Conservation (phyloP, 352 stramenopile genomes). For the Hyaloperonospora arabidopsidis region DNA sequence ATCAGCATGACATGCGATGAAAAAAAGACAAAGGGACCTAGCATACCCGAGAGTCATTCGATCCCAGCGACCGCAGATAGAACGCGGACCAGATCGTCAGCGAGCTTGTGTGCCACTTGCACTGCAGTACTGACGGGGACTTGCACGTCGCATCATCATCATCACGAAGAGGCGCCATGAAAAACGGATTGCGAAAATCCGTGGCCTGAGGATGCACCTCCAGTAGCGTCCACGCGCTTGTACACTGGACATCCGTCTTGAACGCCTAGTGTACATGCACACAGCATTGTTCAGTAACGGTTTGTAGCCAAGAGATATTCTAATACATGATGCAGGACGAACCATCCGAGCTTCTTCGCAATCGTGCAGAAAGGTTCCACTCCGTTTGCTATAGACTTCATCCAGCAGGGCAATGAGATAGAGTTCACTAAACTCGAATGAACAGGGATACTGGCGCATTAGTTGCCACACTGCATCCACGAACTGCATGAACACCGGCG, state of each 20-base stretch:
- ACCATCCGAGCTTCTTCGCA: constrained; percentile 86
- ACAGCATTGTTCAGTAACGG: neutral
- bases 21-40: constrained; percentile 34
- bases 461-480: constrained; percentile 98
- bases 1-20: constrained; percentile 2
- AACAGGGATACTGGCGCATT: constrained; percentile 92
- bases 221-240: constrained; percentile 62
- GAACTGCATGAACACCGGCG: constrained; percentile 98
- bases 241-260: constrained; percentile 49
- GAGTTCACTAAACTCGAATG: constrained; percentile 96
- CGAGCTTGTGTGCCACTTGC: constrained; percentile 82
- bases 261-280: constrained; percentile 33
- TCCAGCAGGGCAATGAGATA: constrained; percentile 91
- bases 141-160: constrained; percentile 35
- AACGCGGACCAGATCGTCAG: constrained; percentile 76
- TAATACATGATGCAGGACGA: constrained; percentile 8
- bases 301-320: neutral
- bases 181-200: constrained; percentile 77
- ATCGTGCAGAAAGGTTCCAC: constrained; percentile 96
- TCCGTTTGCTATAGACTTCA: constrained; percentile 94
- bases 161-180: constrained; percentile 38
- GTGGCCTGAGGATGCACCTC: constrained; percentile 28
- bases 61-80: constrained; percentile 79
- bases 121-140: constrained; percentile 67
- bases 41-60: constrained; percentile 70